Base-by-base conservation (phyloP, 441 rosid genomes). In the Mallotus japonicus region DNA sequence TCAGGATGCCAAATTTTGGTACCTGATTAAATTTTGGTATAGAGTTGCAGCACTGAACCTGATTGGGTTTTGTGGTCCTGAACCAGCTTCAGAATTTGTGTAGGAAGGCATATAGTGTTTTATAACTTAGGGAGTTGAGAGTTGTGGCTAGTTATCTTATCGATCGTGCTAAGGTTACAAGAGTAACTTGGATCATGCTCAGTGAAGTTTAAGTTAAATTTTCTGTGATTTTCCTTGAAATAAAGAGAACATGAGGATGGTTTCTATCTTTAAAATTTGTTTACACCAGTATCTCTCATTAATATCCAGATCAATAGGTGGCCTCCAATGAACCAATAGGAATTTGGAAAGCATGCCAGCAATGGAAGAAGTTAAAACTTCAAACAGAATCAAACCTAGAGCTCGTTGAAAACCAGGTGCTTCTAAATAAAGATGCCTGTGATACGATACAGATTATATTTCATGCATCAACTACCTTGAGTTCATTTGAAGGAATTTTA, bases 321-420 rank as follows among this genome's bases (percentile, higher is more conserved):
- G 20, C 46, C 12, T 44, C 49, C 49, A 37, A 37, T 37, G 2
- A 37, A 37, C 40, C 40, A 37, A 37, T 4, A 37, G 40, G 40
- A 37, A 37, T 37, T 37, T 3, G 2, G 6, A 37, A 34, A 34
- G 37, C 37, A 34, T 34, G 37, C 37, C 37, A 34, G 3, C 37
- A 34, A 3, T 34, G 2, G 37, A 34, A 34, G 37, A 34, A 34
- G 5, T 34, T 3, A 1, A 46, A 22, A 24, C 55, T 57, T 1
- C 51, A n/a, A 19, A 37, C 7, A 47, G n/a, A n/a, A 56, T 22
- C 16, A 28, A 50, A 10, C 57, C 32, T 10, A 6, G 24, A 20
- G 65, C 54, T 72, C 62, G 62, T 63, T 54, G 54, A 40, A 51
- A 54, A 54, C 62, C 2, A 28, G 15, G 42, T 62, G 40, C 28